Conservation (phyloP, 2,329 filamentous ascomycete species). For the Hypoxylon sp. region DNA sequence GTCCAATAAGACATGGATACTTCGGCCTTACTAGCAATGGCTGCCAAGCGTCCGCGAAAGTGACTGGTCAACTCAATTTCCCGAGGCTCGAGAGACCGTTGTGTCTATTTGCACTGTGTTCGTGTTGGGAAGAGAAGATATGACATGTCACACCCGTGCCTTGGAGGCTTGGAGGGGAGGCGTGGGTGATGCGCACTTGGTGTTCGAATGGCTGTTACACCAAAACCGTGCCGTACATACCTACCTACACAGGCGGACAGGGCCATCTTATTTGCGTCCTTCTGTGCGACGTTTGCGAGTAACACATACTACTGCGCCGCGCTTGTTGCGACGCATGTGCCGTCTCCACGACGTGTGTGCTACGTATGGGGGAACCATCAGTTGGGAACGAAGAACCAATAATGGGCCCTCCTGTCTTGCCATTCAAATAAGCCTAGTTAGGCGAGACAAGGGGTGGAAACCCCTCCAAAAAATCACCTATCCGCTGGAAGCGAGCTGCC, state of each 20-base stretch:
- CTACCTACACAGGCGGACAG: constrained; percentile 21
- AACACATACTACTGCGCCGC: constrained; percentile 38
- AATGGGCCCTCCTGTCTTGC: constrained; percentile 3
- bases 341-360: constrained; percentile 5
- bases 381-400: constrained; percentile 22
- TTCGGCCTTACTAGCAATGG: constrained; percentile 21
- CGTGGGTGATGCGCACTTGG: constrained; percentile 7
- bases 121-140: constrained; percentile 19
- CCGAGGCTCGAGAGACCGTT: neutral
- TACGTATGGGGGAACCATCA: constrained; percentile 6
- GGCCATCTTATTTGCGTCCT: constrained; percentile 15
- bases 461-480: neutral
- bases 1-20: constrained; percentile 31
- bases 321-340: constrained; percentile 37
- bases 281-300: constrained; percentile 27
- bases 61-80: constrained; percentile 31
- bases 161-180: constrained; percentile 8
- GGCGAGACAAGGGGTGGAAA: constrained; percentile 15
- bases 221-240: constrained; percentile 24
- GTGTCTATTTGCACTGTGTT: constrained; percentile 40
- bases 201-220: constrained; percentile 27
- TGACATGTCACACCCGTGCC: constrained; percentile 32
- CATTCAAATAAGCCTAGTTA: constrained; percentile 8
- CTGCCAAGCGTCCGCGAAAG: constrained; percentile 17
- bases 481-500: constrained; percentile 28